A percentile compares a stretch with the other conserved stretches of the same genome.
Evolutionary conservation across 495 filamentous ascomycete species (phyloP).

Genomic region (Sporormia fimetaria): DNA sequence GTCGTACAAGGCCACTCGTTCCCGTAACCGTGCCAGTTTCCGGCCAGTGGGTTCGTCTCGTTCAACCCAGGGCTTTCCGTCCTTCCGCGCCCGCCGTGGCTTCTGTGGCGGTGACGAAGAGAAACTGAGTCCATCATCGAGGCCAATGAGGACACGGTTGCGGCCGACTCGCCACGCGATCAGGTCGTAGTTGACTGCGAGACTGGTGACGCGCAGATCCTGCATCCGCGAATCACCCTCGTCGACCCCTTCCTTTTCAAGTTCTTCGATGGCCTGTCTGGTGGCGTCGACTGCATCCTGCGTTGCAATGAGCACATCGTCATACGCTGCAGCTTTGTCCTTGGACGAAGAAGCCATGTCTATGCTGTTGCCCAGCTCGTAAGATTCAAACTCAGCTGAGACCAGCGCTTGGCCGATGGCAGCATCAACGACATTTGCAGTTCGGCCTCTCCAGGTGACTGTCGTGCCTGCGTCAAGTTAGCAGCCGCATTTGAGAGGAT

Average conservation of each 20-base stretch:
- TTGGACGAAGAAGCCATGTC: slow-evolving; percentile 42
- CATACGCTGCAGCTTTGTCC: slow-evolving; percentile 70
- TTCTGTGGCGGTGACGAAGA: slow-evolving; percentile 34
- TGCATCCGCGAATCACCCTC: slow-evolving; percentile 83
- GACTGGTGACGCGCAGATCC: slow-evolving; percentile 80
- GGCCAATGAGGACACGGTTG: slow-evolving; percentile 76
- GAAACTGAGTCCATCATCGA: slow-evolving; percentile 58
- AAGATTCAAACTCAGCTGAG: slow-evolving; percentile 44
- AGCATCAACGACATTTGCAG: slow-evolving; percentile 80
- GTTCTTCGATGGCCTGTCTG: slow-evolving; percentile 83
- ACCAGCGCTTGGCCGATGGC: slow-evolving; percentile 69
- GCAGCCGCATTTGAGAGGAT: neutral
- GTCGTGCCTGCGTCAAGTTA: slow-evolving; percentile 37
- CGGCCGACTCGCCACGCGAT: slow-evolving; percentile 91
- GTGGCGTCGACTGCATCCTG: slow-evolving; percentile 93
- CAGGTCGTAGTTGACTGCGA: slow-evolving; percentile 83
- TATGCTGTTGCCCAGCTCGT: slow-evolving; percentile 48
- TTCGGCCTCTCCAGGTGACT: slow-evolving; percentile 80
- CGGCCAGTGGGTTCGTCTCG: slow-evolving; percentile 46
- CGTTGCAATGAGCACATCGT: slow-evolving; percentile 77
- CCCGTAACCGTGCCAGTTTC: slow-evolving; percentile 69
- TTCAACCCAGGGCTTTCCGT: slow-evolving; percentile 41
- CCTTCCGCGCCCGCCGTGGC: slow-evolving; percentile 42
- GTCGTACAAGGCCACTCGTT: slow-evolving; percentile 87
- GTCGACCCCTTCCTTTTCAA: slow-evolving; percentile 68